These are phyloP conservation scores for Daldinia eschscholtzii DNA, from an alignment of 2,329 filamentous ascomycete genomes.

Conservation along the genomic window DNA sequence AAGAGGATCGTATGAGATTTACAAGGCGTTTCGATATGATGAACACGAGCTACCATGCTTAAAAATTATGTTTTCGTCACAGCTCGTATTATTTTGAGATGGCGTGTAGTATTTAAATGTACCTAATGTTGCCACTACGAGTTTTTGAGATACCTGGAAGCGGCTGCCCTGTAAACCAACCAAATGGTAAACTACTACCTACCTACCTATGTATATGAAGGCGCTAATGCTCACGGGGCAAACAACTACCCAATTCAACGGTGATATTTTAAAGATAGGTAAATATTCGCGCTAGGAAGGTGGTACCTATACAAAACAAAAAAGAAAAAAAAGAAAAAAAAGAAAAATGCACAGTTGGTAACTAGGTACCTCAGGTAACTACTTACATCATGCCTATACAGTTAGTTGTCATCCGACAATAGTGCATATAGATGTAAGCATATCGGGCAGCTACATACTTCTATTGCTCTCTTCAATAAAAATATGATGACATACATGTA, in stretches of 20 bases:
- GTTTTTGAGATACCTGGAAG: conserved; percentile 2
- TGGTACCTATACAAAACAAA: neutral
- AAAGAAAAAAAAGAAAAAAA: too few relatives aligned
- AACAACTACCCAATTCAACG: conserved; percentile 5
- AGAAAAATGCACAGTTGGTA: neutral
- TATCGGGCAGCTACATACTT: conserved; percentile 5
- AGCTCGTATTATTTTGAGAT: conserved; percentile 23
- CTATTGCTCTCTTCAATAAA: neutral
- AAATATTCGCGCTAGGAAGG: conserved; percentile 5
- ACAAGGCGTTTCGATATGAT: neutral
- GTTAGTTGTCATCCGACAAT: conserved; percentile 14
- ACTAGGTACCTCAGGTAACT: neutral
- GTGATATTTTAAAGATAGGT: neutral
- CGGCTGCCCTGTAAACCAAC: neutral
- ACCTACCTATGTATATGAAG: neutral
- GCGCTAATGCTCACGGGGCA: conserved; percentile 5
- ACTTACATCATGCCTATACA: neutral
- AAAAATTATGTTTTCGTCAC: neutral
- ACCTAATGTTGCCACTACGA: neutral
- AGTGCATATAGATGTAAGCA: neutral
- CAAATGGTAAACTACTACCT: neutral
- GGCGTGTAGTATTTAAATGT: conserved; percentile 4
- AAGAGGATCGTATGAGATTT: conserved; percentile 10
- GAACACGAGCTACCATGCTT: conserved; percentile 18
- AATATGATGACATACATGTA: conserved; percentile 1